Evolutionary conservation across 768 basidiomycete genomes (phyloP).

Genomic region (Mycena venus): DNA sequence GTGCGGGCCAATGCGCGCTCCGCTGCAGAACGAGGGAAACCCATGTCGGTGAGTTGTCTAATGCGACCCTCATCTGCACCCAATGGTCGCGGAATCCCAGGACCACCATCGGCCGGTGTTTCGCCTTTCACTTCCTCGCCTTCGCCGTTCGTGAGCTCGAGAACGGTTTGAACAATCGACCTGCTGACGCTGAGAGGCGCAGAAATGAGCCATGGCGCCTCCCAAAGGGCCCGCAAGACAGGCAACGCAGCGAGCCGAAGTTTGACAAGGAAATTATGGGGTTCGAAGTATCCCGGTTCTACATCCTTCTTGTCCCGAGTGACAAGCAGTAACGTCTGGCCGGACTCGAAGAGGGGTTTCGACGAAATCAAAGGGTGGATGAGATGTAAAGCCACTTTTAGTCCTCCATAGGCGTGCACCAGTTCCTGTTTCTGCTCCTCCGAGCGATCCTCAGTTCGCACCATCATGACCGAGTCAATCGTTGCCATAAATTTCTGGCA

Average conservation of each 20-base stretch:
- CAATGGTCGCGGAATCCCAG: slow-evolving; percentile 49
- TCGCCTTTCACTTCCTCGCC: slow-evolving; percentile 78
- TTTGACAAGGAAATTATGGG: slow-evolving; percentile 88
- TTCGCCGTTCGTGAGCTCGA: slow-evolving; percentile 87
- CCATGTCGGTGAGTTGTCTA: slow-evolving; percentile 94
- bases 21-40: slow-evolving; percentile 91
- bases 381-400: slow-evolving; percentile 86
- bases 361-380: slow-evolving; percentile 83
- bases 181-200: slow-evolving; percentile 83
- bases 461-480: slow-evolving; percentile 66
- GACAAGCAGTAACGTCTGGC: slow-evolving; percentile 80
- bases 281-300: slow-evolving; percentile 85
- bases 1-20: slow-evolving; percentile 87
- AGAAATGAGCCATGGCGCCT: slow-evolving; percentile 83
- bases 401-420: slow-evolving; percentile 81
- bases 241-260: slow-evolving; percentile 81
- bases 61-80: slow-evolving; percentile 85
- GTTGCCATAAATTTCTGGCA: slow-evolving; percentile 66
- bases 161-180: slow-evolving; percentile 79
- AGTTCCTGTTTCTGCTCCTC: slow-evolving; percentile 73
- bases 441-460: slow-evolving; percentile 69
- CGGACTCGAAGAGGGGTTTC: slow-evolving; percentile 86
- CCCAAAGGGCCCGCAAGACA: slow-evolving; percentile 80
- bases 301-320: slow-evolving; percentile 85
- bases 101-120: slow-evolving; percentile 47